Base-by-base conservation (phyloP, 1,139 yeast species). In the Saccharomyces uvarum region DNA sequence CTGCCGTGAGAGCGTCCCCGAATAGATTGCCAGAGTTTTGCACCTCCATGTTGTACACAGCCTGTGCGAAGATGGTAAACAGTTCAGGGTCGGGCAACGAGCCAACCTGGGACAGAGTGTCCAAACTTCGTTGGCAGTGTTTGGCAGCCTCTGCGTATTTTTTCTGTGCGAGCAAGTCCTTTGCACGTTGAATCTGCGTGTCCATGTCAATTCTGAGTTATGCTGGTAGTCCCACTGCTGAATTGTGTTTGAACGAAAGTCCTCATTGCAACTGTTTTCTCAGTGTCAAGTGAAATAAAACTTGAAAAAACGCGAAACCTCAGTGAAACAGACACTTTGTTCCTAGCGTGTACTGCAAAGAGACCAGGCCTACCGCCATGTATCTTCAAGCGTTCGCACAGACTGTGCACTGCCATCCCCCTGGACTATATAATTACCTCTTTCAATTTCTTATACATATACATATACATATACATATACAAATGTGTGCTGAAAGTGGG, bases 101-200 rank as follows among this genome's bases (percentile, higher is more conserved):
- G 11, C 26, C 44, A 16, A 11, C 24, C 21, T 19, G 16, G 13
- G 44, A 24, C 6, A 16, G n/a, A 16, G 44, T 56, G 57, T 81
- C 86, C 67, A 97, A 87, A 0, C 95, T 93, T 53, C 83, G 82
- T 0, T 88, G 91, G 59, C 87, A 88, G 55, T 76, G 75, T 56
- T 83, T 89, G 1, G 82, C 82, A 0, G 97, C 91, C 28, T 70
- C 69, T 49, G 85, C 95, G 66, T 76, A 89, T 49, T 84, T 76
- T 64, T 82, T 83, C 26, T 75, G 71, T 1, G 89, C 86, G 5
- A 38, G 26, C 26, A 38, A 38, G 11, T 16, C 44, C 11, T 13
- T 38, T 38, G 44, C 44, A 16, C 13, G 16, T 16, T 38, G 44
- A 38, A 38, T 19, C 24, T 38, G 44, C 11, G 24, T 19, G 16